Evolutionary conservation across 176 grass and related monocot species (phyloP), one percentile per base, ranked within the genome.

Genomic region (Microstegium vimineum): DNA sequence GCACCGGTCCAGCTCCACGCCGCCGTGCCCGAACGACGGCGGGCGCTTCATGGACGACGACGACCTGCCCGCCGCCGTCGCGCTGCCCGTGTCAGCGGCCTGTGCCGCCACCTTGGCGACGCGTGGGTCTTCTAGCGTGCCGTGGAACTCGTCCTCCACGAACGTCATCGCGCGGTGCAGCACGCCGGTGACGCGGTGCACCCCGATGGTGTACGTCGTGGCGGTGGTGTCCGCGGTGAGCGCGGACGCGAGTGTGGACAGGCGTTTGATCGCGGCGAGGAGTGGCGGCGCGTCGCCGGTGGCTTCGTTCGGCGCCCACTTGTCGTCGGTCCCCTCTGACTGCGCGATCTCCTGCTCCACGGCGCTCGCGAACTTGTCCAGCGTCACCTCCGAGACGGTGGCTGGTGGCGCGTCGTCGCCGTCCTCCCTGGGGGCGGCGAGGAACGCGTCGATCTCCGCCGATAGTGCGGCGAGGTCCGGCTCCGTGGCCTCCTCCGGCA

Each of bases 71-170:
- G n/a, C n/a, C n/a, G n/a, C n/a, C n/a, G 40, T 54, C 14, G 72
- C 76, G 77, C 76, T 84, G 27, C 84, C 84, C 10, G 76, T 57
- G 9, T 94, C 85, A 56, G 69, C 80, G 72, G 13, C 17, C 13
- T 7, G 67, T 7, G 75, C 30, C 14, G 38, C 20, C 2, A 34
- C 6, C 79, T 85, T 90, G 57, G 78, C 59, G 18, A 73, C 65
- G 22, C 78, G 73, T 5, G 87, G 79, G 35, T 99, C 87, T 31
- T 95, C 92, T 4, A 99, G 91, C 28, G 76, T n/a, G 2, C 69
- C 60, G 59, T 93, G 74, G 80, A 99, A 87, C 81, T 95, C 96
- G 71, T 99, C 93, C 79, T 99, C 96, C 15, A 95, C 89, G 85
- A 99, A 95, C 18, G 87, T 82, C 93, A 99, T 95, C 6, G 83